A percentile compares a stretch with the other conserved stretches of the same genome.
Evolutionary conservation across 768 basidiomycete genomes (phyloP).

Genomic region (Royoungia palumana): DNA sequence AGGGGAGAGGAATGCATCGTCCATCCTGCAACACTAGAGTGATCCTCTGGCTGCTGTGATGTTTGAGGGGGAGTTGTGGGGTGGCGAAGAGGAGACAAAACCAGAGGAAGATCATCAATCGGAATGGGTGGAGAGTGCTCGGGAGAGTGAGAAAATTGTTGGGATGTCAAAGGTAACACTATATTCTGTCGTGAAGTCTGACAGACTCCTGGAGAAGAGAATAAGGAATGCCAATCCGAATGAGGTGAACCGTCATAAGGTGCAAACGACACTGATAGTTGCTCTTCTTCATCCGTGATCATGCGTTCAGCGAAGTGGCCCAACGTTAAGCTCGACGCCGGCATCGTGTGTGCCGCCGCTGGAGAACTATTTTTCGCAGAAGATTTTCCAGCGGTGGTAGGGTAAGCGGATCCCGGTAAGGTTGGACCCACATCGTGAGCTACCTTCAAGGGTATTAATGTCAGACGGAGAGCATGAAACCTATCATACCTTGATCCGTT

Average conservation of each 20-base stretch:
- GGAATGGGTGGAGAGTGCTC: slow-evolving; percentile 17
- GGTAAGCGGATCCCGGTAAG: neutral
- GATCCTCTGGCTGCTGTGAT: slow-evolving; percentile 8
- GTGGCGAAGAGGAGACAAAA: slow-evolving; percentile 13
- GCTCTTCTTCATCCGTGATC: neutral
- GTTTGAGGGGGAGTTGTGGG: slow-evolving; percentile 19
- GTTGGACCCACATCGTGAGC: slow-evolving; percentile 6
- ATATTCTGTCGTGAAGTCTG: neutral
- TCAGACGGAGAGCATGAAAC: neutral
- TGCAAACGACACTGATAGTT: neutral
- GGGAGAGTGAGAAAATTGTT: neutral
- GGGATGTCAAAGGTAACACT: slow-evolving; percentile 1
- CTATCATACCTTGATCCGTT: slow-evolving; percentile 35
- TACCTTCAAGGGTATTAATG: slow-evolving; percentile 19
- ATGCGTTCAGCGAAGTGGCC: neutral
- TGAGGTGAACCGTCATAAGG: neutral
- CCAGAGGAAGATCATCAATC: slow-evolving; percentile 8
- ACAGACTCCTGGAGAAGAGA: slow-evolving; percentile 17
- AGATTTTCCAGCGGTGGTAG: neutral
- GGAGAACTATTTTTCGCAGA: neutral
- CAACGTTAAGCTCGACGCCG: neutral
- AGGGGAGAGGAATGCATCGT: slow-evolving; percentile 15
- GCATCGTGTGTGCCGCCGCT: neutral
- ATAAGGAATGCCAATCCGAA: slow-evolving; percentile 16
- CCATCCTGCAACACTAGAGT: neutral